These are phyloP conservation scores for Dendrothele bispora DNA, from an alignment of 768 basidiomycete species.

Conservation along the genomic window DNA sequence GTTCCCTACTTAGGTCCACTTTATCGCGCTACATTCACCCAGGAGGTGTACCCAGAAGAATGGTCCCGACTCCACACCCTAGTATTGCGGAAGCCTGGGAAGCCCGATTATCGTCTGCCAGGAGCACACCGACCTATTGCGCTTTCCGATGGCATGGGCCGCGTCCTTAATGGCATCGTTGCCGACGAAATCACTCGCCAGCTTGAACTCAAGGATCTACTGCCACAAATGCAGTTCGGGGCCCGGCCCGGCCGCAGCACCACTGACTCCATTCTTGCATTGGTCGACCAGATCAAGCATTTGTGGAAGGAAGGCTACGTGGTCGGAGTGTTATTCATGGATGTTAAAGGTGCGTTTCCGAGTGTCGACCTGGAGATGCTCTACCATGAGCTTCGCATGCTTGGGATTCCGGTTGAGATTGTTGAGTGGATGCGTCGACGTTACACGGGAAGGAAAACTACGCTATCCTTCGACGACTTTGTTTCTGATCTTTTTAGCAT, in stretches of 20 bases:
- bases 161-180: background rate
- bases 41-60: constrained; percentile 23
- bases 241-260: constrained; percentile 26
- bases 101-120: constrained; percentile 28
- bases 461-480: constrained; percentile 27
- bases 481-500: no score
- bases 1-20: constrained; percentile 24
- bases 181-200: constrained; percentile 1
- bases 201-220: constrained; percentile 17
- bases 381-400: constrained; percentile 21
- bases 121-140: constrained; percentile 35
- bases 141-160: constrained; percentile 15
- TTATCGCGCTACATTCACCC: constrained; percentile 26
- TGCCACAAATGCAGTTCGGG: constrained; percentile 28
- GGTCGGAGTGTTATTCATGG: constrained; percentile 25
- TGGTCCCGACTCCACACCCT: constrained; percentile 28
- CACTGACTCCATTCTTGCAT: constrained; percentile 25
- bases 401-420: constrained; percentile 19
- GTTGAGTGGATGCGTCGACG: constrained; percentile 11
- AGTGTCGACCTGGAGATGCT: constrained; percentile 17
- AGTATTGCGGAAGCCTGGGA: constrained; percentile 33
- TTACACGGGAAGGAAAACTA: constrained; percentile 18
- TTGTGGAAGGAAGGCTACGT: constrained; percentile 22
- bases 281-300: constrained; percentile 18
- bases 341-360: constrained; percentile 28